These are phyloP conservation scores for Melanogaster broomeanus DNA, from an alignment of 768 basidiomycete genomes.

Conservation along the genomic window DNA sequence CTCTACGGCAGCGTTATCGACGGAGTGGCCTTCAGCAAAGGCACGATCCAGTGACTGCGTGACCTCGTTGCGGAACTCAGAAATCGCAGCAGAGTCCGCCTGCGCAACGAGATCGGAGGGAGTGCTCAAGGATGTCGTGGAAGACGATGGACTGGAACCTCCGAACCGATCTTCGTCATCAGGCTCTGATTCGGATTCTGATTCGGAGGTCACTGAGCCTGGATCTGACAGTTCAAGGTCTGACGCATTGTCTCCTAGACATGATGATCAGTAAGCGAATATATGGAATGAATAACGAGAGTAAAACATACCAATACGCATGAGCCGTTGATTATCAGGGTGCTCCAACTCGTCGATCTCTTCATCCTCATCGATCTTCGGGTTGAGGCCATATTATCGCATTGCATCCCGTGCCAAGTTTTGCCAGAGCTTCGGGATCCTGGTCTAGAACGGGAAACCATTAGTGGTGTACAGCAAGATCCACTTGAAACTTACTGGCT, in stretches of 20 bases:
- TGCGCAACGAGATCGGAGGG: slow-evolving; percentile 41
- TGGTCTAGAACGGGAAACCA: slow-evolving; percentile 44
- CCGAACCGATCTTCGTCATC: slow-evolving; percentile 42
- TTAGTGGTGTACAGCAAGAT: background rate
- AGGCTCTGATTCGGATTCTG: slow-evolving; percentile 42
- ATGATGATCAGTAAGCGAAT: slow-evolving; percentile 2
- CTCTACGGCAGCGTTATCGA: slow-evolving; percentile 93
- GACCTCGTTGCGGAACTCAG: slow-evolving; percentile 78
- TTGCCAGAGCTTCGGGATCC: slow-evolving; percentile 39
- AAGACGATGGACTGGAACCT: slow-evolving; percentile 41
- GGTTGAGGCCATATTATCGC: slow-evolving; percentile 81
- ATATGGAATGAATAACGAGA: background rate
- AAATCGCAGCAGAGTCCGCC: slow-evolving; percentile 47
- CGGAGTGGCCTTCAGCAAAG: slow-evolving; percentile 86
- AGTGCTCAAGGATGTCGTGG: slow-evolving; percentile 45
- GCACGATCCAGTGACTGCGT: slow-evolving; percentile 88
- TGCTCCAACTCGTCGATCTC: slow-evolving; percentile 62
- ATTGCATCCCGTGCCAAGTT: slow-evolving; percentile 70
- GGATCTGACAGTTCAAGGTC: slow-evolving; percentile 65
- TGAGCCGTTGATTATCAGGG: slow-evolving; percentile 70
- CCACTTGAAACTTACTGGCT: slow-evolving; percentile 47
- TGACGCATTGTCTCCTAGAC: slow-evolving; percentile 54
- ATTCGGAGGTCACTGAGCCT: slow-evolving; percentile 53
- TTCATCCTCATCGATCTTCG: slow-evolving; percentile 59
- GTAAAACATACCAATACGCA: slow-evolving; percentile 63